These are phyloP conservation scores for Thelonectria blattea DNA, from an alignment of 2,329 filamentous ascomycete genomes.

Conservation along the genomic window DNA sequence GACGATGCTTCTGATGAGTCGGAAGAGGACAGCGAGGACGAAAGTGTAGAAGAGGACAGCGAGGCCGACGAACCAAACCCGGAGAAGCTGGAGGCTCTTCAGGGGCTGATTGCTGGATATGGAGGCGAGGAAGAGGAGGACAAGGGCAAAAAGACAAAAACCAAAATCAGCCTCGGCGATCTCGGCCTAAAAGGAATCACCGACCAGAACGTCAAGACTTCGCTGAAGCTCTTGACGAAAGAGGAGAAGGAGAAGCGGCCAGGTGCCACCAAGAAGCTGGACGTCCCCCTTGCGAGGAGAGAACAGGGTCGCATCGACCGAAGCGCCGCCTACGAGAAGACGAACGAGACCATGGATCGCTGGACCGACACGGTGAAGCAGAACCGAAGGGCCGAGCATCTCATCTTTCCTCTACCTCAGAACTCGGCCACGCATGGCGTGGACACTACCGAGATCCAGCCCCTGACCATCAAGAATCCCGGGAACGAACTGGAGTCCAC, in stretches of 20 bases:
- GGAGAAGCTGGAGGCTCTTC: conserved; percentile 68
- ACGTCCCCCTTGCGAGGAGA: conserved; percentile 81
- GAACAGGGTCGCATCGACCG: conserved; percentile 88
- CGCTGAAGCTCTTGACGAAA: conserved; percentile 75
- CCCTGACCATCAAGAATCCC: conserved; percentile 67
- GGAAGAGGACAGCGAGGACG: conserved; percentile 54
- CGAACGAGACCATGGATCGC: conserved; percentile 85
- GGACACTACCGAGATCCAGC: conserved; percentile 67
- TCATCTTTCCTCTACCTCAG: conserved; percentile 84
- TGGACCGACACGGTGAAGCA: conserved; percentile 97
- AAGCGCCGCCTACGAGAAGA: conserved; percentile 83
- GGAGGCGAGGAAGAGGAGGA: conserved; percentile 67
- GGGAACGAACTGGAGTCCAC: conserved; percentile 83
- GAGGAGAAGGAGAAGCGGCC: conserved; percentile 59
- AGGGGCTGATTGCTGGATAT: conserved; percentile 73
- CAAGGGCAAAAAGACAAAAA: conserved; percentile 54
- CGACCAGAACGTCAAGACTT: conserved; percentile 78
- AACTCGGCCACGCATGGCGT: conserved; percentile 67
- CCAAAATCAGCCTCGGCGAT: conserved; percentile 77
- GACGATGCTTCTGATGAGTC: conserved; percentile 49
- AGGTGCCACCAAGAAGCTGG: conserved; percentile 69
- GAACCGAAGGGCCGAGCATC: conserved; percentile 88
- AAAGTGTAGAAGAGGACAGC: conserved; percentile 57
- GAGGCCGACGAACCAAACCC: conserved; percentile 57
- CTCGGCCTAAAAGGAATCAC: conserved; percentile 73